These are phyloP conservation scores for Fusarium tanahbumbuense DNA, from an alignment of 2,329 filamentous ascomycete genomes.

Conservation along the genomic window DNA sequence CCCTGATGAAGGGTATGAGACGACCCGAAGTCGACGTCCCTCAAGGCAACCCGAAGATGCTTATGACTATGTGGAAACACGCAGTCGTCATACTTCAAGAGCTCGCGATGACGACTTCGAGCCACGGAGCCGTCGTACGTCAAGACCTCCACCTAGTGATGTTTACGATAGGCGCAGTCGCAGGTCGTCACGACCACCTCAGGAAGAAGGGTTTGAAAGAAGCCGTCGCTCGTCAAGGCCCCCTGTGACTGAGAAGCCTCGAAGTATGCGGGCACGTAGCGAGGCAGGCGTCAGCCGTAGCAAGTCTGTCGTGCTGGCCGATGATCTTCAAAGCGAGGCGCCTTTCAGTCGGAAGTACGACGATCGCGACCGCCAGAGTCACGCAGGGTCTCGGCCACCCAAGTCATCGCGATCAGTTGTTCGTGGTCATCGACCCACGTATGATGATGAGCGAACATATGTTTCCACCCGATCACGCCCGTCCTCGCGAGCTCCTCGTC, in stretches of 20 bases:
- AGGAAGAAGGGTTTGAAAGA: slow-evolving; percentile 51
- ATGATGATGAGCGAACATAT: slow-evolving; percentile 56
- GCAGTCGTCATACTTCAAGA: slow-evolving; percentile 37
- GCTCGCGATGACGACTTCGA: slow-evolving; percentile 29
- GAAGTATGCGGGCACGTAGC: slow-evolving; percentile 56
- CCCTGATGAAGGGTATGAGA: slow-evolving; percentile 50
- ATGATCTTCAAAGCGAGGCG: slow-evolving; percentile 59
- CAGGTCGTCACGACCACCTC: slow-evolving; percentile 52
- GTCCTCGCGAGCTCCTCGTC: slow-evolving; percentile 41
- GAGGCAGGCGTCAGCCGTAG: slow-evolving; percentile 45
- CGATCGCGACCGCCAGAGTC: slow-evolving; percentile 59
- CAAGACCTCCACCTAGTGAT: slow-evolving; percentile 34
- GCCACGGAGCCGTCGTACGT: slow-evolving; percentile 34
- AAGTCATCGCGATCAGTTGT: slow-evolving; percentile 43
- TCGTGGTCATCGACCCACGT: slow-evolving; percentile 40
- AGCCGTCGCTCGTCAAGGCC: slow-evolving; percentile 56
- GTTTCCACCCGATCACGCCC: slow-evolving; percentile 55
- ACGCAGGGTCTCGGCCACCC: slow-evolving; percentile 52
- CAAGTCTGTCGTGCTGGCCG: slow-evolving; percentile 50
- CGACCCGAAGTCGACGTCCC: slow-evolving; percentile 54
- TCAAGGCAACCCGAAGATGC: slow-evolving; percentile 49
- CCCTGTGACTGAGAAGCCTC: slow-evolving; percentile 42
- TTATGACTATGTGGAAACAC: slow-evolving; percentile 39
- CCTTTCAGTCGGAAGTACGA: slow-evolving; percentile 44
- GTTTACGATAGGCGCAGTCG: slow-evolving; percentile 56